Evolutionary conservation across 805 yeast species (phyloP).

Genomic region (Myxozyma lipomycoides): DNA sequence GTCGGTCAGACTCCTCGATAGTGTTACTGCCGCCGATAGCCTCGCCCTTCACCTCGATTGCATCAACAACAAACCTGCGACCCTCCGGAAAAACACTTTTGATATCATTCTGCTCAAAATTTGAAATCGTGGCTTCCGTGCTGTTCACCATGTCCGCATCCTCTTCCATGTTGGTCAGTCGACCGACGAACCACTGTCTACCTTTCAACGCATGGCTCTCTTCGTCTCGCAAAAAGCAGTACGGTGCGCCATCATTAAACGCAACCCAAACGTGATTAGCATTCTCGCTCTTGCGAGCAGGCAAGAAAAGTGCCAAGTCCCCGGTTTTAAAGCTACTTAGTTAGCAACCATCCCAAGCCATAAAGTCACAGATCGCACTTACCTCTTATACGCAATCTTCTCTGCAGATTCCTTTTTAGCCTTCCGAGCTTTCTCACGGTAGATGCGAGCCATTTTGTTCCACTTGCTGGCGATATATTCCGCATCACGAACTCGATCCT

Average conservation of each 20-base stretch:
- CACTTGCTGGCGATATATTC: constrained; percentile 83
- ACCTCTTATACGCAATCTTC: constrained; percentile 33
- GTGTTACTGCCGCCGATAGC: neutral
- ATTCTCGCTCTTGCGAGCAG: constrained; percentile 48
- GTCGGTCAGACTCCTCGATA: neutral
- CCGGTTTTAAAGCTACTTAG: constrained; percentile 60
- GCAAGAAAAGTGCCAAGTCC: constrained; percentile 80
- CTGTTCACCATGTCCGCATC: constrained; percentile 40
- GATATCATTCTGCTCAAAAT: neutral
- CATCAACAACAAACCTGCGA: constrained; percentile 21
- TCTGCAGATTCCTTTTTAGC: constrained; percentile 16
- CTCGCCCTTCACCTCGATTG: constrained; percentile 10
- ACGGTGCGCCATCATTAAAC: constrained; percentile 83
- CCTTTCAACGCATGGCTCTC: constrained; percentile 35
- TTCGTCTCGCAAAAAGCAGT: constrained; percentile 61
- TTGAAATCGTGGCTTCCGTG: neutral
- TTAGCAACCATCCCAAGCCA: too few species aligned
- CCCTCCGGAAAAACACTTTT: constrained; percentile 11
- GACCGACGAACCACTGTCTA: constrained; percentile 81
- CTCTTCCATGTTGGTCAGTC: constrained; percentile 56
- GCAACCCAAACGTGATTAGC: constrained; percentile 78
- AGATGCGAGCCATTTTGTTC: constrained; percentile 62
- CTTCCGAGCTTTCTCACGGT: constrained; percentile 39
- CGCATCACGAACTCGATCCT: constrained; percentile 80
- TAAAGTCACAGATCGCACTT: constrained; percentile 47